Evolutionary conservation across 1,284 basidiomycete genomes (phyloP), one percentile per base, ranked within the genome.

Genomic region (Ganoderma lingzhi): DNA sequence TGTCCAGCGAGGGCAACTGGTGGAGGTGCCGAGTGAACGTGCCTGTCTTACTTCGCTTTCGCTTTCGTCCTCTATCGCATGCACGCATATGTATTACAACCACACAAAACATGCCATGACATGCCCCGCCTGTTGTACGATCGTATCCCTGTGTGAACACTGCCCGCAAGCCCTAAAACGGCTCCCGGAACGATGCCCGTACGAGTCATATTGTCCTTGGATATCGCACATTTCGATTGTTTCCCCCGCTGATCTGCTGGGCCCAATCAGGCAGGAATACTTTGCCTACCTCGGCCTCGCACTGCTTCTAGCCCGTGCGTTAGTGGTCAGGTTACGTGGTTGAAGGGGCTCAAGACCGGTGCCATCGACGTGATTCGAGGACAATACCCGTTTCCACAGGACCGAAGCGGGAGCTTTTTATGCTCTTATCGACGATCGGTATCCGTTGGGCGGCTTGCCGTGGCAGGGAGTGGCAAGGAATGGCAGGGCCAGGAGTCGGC

Each of bases 1-100:
- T 64, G 65, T 6, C 8, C 73, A 92, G 90, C 90, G 74, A 89
- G 90, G 77, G 83, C 87, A 81, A 92, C 90, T 71, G 84, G 86
- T 71, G 82, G 68, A 51, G 63, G 84, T 74, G 82, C 89, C 62
- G 90, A 92, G 74, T 92, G 88, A 83, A 85, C 71, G 55, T 69
- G 66, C 73, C 74, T 75, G 70, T 70, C 70, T 71, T 72, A 48
- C 60, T 76, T 79, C 78, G 74, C 64, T 70, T 63, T 70, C 72
- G 76, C 72, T 79, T 56, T 79, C 73, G 12, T 64, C 70, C 23
- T 64, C 70, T 73, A 66, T 71, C 70, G 71, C 74, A 75, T 70
- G 71, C 73, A 71, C 72, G 77, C 76, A 77, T 76, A 77, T 79
- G 76, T 79, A 78, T 73, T 71, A 68, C 71, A 71, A 65, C 68